Conservation (phyloP, 306 rosid species). For the Prunus fruticosa region DNA sequence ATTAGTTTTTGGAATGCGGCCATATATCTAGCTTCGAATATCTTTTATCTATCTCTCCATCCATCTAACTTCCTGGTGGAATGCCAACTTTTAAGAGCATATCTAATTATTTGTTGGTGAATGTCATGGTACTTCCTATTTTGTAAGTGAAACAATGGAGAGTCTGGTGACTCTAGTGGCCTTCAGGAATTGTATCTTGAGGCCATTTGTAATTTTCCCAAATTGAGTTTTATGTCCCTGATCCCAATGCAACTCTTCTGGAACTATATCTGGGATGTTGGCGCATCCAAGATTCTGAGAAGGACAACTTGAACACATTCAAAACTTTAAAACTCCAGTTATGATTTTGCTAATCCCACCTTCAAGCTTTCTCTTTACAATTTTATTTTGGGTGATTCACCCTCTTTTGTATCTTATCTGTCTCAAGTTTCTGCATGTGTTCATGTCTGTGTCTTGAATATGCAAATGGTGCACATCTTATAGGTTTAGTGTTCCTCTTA, state of each 20-base stretch:
- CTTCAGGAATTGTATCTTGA: not conserved
- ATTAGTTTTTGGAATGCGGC: not conserved
- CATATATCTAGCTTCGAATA: not conserved
- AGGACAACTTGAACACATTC: not conserved
- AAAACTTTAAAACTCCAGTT: not conserved
- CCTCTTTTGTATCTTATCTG: constrained; percentile 1
- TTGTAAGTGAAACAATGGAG: not conserved
- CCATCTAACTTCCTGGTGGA: not conserved
- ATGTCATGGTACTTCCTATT: not conserved
- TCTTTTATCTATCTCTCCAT: not conserved
- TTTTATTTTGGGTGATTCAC: not conserved
- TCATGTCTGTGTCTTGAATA: not conserved
- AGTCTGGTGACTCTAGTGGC: not conserved
- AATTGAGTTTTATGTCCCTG: not conserved
- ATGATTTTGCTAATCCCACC: not conserved
- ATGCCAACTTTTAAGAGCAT: not conserved
- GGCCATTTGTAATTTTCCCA: not conserved
- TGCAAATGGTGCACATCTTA: not conserved
- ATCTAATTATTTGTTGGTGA: not conserved
- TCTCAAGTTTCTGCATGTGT: not conserved
- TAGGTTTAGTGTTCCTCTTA: not conserved
- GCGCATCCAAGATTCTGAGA: not conserved
- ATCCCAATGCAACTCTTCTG: not conserved
- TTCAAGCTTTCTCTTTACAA: not conserved
- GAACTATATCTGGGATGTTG: not conserved